These are phyloP conservation scores for Tetrapyrgos nigripes DNA, from an alignment of 1,284 basidiomycete species.

Conservation along the genomic window DNA sequence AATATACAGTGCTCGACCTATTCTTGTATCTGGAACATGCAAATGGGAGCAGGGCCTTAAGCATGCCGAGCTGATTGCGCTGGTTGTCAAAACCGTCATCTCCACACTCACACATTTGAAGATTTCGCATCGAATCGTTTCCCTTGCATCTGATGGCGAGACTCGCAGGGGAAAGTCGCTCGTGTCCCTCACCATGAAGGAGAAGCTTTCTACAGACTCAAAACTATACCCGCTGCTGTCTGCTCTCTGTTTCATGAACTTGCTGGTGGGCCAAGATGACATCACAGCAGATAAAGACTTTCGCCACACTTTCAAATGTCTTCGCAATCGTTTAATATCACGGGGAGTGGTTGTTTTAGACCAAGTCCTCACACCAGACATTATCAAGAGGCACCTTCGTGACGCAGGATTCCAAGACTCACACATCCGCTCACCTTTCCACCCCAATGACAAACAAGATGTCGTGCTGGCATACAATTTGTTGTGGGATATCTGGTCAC, in stretches of 20 bases:
- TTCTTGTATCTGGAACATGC: constrained; percentile 36
- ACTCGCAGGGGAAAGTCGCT: too few relatives aligned
- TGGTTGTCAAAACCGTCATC: constrained; percentile 22
- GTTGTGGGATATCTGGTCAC: constrained; percentile 31
- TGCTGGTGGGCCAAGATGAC: constrained; percentile 40
- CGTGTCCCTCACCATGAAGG: too few relatives aligned
- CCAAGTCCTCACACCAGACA: constrained; percentile 28
- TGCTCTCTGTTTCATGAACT: constrained; percentile 33
- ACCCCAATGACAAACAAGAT: constrained; percentile 41
- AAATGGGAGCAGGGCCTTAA: constrained; percentile 31
- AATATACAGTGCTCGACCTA: constrained; percentile 30
- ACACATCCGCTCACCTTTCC: constrained; percentile 29
- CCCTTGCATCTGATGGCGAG: too few relatives aligned
- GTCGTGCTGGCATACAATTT: constrained; percentile 33
- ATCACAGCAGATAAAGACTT: constrained; percentile 40
- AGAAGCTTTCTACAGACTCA: neutral
- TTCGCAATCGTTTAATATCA: constrained; percentile 32
- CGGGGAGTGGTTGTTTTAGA: constrained; percentile 30
- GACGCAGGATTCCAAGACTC: constrained; percentile 8
- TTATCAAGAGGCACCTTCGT: constrained; percentile 27
- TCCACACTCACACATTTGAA: too few relatives aligned
- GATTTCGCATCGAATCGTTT: neutral
- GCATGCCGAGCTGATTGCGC: constrained; percentile 30
- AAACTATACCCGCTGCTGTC: constrained; percentile 25
- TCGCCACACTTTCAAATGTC: constrained; percentile 41